Conservation (phyloP, 108 stramenopile genomes). For the Pseudonitzschia delicatissima region DNA sequence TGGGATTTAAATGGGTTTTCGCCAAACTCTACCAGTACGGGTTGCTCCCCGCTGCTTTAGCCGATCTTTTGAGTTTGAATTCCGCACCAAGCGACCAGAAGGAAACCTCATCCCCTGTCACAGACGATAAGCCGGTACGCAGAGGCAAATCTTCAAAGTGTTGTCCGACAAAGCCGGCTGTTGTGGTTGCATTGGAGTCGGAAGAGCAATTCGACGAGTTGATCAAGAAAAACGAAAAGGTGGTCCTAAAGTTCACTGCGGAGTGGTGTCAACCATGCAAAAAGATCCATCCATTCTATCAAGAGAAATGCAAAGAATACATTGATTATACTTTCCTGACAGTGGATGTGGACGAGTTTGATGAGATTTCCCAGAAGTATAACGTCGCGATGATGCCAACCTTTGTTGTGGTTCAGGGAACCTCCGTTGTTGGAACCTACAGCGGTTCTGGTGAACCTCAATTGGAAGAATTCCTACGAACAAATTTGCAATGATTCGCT, state of each 20-base stretch:
- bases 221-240: slow-evolving; percentile 10
- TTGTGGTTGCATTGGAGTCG: slow-evolving; percentile 31
- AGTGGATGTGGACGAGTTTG: slow-evolving; percentile 84
- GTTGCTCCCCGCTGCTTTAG: slow-evolving; percentile 8
- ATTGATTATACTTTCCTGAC: slow-evolving; percentile 22
- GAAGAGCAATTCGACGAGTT: slow-evolving; percentile 26
- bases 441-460: slow-evolving; percentile 26
- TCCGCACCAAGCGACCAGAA: background rate
- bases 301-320: slow-evolving; percentile 40
- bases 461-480: slow-evolving; percentile 24
- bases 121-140: background rate
- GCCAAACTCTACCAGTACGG: slow-evolving; percentile 32
- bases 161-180: background rate
- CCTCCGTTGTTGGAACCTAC: slow-evolving; percentile 16
- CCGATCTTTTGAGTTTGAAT: slow-evolving; percentile 5
- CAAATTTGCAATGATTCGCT: background rate
- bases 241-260: slow-evolving; percentile 83
- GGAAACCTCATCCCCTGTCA: background rate
- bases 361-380: slow-evolving; percentile 54
- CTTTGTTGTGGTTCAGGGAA: slow-evolving; percentile 55
- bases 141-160: background rate
- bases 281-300: slow-evolving; percentile 63
- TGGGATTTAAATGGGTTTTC: slow-evolving; percentile 47
- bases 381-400: slow-evolving; percentile 85
- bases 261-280: slow-evolving; percentile 88